Conservation (phyloP, 2,329 filamentous ascomycete species). For the Diaporthe longicolla region DNA sequence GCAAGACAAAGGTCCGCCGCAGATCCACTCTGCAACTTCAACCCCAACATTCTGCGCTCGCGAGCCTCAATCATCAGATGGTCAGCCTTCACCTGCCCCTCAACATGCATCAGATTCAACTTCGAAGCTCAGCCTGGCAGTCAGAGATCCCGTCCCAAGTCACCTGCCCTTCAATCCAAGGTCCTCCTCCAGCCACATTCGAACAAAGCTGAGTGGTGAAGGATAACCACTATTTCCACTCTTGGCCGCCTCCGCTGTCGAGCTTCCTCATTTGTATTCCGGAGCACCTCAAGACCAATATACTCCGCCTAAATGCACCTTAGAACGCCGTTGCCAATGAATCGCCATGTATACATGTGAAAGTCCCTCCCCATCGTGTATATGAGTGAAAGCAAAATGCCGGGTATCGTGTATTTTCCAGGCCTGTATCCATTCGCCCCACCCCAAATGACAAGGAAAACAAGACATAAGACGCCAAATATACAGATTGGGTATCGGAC, state of each 20-base stretch:
- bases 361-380: slow-evolving; percentile 28
- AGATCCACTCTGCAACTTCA: neutral
- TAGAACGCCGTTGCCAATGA: slow-evolving; percentile 29
- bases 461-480: neutral
- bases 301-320: slow-evolving; percentile 26
- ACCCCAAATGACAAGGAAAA: neutral
- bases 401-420: slow-evolving; percentile 43
- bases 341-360: slow-evolving; percentile 15
- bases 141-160: neutral
- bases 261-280: neutral
- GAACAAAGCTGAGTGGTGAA: neutral
- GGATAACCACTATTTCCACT: neutral
- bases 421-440: slow-evolving; percentile 31
- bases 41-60: neutral
- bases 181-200: neutral
- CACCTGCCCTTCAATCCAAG: neutral
- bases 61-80: neutral
- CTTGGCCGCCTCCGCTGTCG: neutral
- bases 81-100: neutral
- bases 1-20: neutral
- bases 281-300: neutral
- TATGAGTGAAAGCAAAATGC: slow-evolving; percentile 35
- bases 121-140: neutral
- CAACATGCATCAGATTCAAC: neutral
- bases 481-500: neutral